Evolutionary conservation across 805 yeast genomes (phyloP), one percentile per base, ranked within the genome.

Genomic region (Ogataea methylovora): DNA sequence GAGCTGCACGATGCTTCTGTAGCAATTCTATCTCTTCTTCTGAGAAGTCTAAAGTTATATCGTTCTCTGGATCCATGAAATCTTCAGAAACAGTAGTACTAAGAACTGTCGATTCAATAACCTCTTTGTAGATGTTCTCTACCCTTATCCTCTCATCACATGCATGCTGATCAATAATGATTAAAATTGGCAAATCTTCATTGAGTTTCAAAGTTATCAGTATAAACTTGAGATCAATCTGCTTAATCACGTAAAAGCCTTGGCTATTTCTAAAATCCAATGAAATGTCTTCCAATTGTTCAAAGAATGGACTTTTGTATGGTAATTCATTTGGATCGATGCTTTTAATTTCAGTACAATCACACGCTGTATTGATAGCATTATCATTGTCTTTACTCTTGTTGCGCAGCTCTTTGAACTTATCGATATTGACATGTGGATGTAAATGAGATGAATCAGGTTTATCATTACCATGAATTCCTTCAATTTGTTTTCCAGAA

Each of bases 131-230:
- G 10, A 68, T 45, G 1, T 39, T 33, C 45, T 86, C 95, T 2
- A 81, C 69, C 30, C 63, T 62, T 0, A 83, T 63, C 35, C 95
- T 55, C 49, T 86, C 95, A 55, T 83, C 94, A 35, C 80, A 74
- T 0, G 95, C 95, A 60, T 86, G 95, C 47, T 85, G 95, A 49
- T 86, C 95, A 5, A 82, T 46, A 1, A 73, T 56, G 15, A 73
- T 52, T 12, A 73, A 39, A 1, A 40, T 23, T 2, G 47, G n/a
- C 2, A 32, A 29, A 1, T 33, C 13, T 8, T 18, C 27, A 10
- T 16, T 20, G 6, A 14, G 15, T 11, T 33, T 34, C 6, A 44
- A 14, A 17, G 53, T 60, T 2, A 71, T 52, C 4, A 85, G 56
- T 8, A 86, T 73, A 46, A 84, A 84, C 48, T 79, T 82, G 4